A percentile compares a stretch with the other conserved stretches of the same genome.
phyloP scores from a whole-genome alignment of 176 grass and related monocot genomes.

The Hyparrhenia diplandra region DNA sequence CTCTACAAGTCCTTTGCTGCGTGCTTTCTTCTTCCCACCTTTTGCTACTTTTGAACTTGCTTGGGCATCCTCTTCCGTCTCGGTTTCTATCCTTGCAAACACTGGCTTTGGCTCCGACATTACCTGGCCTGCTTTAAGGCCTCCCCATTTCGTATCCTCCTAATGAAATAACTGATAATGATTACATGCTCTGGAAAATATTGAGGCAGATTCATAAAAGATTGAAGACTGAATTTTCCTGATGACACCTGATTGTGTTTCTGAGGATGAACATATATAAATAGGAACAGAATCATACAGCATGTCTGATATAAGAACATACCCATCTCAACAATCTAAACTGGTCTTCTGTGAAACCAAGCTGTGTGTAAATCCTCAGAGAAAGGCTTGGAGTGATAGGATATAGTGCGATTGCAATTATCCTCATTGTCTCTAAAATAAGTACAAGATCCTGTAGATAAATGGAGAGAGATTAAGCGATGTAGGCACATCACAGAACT shows the following conservation, averaged over 20 bases:
- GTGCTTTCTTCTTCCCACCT: constrained; percentile 53
- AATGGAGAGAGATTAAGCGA: constrained; percentile 6
- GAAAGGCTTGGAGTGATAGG: constrained; percentile 85
- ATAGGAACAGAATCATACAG: neutral
- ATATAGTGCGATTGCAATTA: constrained; percentile 79
- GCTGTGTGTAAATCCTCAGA: constrained; percentile 72
- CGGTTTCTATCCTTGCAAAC: constrained; percentile 69
- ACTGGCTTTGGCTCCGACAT: constrained; percentile 80
- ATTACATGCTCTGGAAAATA: neutral
- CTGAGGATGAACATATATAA: neutral
- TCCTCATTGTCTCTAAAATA: constrained; percentile 92
- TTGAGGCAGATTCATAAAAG: neutral
- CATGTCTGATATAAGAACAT: constrained; percentile 31
- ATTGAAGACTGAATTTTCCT: neutral
- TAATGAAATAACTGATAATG: constrained; percentile 26
- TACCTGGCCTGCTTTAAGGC: constrained; percentile 64
- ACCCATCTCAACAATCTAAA: constrained; percentile 75
- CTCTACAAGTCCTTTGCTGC: constrained; percentile 61
- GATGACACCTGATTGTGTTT: neutral
- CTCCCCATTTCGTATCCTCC: constrained; percentile 89
- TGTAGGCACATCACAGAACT: neutral
- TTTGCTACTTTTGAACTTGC: constrained; percentile 48
- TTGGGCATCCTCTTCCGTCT: constrained; percentile 36
- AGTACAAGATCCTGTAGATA: constrained; percentile 82
- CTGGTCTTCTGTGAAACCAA: constrained; percentile 81